Conservation (phyloP, 2,329 filamentous ascomycete genomes). For the Beauveria sp. region DNA sequence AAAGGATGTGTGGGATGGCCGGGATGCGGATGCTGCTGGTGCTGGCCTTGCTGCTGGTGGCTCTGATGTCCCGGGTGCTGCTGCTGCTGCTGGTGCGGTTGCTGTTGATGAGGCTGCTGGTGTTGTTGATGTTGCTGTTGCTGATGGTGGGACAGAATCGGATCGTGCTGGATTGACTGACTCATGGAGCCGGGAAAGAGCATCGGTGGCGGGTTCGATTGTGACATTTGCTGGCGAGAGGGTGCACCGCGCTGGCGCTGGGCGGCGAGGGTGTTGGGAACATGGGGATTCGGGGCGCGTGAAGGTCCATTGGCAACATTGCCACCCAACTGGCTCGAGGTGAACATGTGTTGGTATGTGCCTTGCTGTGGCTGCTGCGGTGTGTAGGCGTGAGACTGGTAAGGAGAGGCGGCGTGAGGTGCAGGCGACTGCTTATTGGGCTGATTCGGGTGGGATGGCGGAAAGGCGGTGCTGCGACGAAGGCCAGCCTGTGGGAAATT, state of each 20-base stretch:
- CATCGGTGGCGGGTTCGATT: constrained; percentile 28
- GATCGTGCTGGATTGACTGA: constrained; percentile 35
- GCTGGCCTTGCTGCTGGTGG: constrained; percentile 22
- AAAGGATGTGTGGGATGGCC: constrained; percentile 7
- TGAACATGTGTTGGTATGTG: constrained; percentile 46
- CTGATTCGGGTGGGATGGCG: constrained; percentile 40
- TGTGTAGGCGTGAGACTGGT: constrained; percentile 45
- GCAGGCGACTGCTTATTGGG: constrained; percentile 49
- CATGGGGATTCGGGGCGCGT: constrained; percentile 35
- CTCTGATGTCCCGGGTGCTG: constrained; percentile 19
- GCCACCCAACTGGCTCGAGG: constrained; percentile 37
- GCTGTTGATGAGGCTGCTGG: constrained; percentile 18
- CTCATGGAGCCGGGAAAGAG: constrained; percentile 30
- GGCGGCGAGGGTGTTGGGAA: constrained; percentile 38
- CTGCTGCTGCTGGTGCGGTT: constrained; percentile 12
- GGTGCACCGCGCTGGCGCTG: constrained; percentile 37
- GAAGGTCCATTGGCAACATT: constrained; percentile 42
- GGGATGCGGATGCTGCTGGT: constrained; percentile 20
- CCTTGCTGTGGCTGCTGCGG: constrained; percentile 43
- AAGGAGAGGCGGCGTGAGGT: constrained; percentile 46
- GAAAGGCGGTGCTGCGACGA: constrained; percentile 37
- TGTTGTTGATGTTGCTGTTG: constrained; percentile 24
- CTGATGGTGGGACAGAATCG: constrained; percentile 36
- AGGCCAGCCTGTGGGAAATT: constrained; percentile 43
- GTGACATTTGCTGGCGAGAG: constrained; percentile 37